Percentiles rank a stretch among this genome's conserved stretches.
phyloP scores from a whole-genome alignment of 2,329 filamentous ascomycete species.

The Penicillium italicum region DNA sequence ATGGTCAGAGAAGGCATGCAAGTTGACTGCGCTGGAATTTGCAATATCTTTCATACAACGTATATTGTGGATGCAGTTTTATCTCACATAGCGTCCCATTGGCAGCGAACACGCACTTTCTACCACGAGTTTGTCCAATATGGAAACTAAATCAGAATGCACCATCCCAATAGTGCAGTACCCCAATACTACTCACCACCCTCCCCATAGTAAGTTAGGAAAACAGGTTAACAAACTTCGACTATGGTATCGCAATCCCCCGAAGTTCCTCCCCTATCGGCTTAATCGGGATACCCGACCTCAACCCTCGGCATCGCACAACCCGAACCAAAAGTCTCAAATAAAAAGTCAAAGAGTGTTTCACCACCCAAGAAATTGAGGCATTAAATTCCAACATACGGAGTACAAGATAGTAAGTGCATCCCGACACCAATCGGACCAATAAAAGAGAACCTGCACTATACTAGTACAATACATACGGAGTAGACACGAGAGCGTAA shows the following conservation, averaged over 20 bases:
- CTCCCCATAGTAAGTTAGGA: neutral
- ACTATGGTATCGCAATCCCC: neutral
- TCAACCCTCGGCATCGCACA: slow-evolving; percentile 2
- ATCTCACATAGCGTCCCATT: neutral
- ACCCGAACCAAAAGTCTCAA: neutral
- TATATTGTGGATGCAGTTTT: neutral
- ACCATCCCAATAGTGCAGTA: neutral
- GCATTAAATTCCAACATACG: slow-evolving; percentile 3
- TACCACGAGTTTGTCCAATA: neutral
- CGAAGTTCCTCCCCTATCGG: slow-evolving; percentile 2
- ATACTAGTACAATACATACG: neutral
- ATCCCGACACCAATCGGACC: neutral
- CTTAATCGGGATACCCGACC: slow-evolving; percentile 3
- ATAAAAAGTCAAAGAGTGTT: neutral
- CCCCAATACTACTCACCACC: neutral
- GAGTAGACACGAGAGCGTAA: neutral
- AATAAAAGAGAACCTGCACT: neutral
- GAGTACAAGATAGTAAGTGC: neutral
- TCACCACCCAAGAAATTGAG: slow-evolving; percentile 1
- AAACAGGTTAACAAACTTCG: neutral
- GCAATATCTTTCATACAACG: neutral
- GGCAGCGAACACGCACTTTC: neutral
- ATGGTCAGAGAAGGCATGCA: neutral
- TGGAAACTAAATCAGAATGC: neutral
- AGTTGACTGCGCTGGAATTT: neutral